Percentiles rank a stretch among this genome's conserved stretches.
Evolutionary conservation across 2,329 filamentous ascomycete genomes (phyloP).

Genomic region (Ophiosphaerella herpotricha): DNA sequence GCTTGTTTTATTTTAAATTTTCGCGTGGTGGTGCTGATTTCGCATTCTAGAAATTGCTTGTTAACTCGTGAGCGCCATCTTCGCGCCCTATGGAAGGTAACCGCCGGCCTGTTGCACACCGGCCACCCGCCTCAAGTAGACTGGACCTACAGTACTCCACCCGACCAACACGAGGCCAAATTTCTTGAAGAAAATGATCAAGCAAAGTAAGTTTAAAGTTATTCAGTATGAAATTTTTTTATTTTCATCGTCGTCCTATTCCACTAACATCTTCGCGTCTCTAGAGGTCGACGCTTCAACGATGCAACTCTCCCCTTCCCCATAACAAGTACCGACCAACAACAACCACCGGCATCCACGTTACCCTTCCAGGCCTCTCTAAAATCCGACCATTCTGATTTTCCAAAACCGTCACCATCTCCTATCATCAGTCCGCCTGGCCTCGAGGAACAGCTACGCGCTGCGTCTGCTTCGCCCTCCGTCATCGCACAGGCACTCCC

Average conservation of each 20-base stretch:
- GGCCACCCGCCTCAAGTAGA: constrained; percentile 62
- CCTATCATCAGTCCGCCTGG: constrained; percentile 23
- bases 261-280: constrained; percentile 32
- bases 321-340: constrained; percentile 26
- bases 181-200: constrained; percentile 64
- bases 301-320: constrained; percentile 57
- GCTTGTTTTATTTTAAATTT: constrained; percentile 43
- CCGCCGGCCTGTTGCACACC: constrained; percentile 59
- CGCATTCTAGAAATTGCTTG: constrained; percentile 11
- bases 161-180: constrained; percentile 56
- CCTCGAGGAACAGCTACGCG: constrained; percentile 42
- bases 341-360: constrained; percentile 30
- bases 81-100: constrained; percentile 82
- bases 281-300: constrained; percentile 62
- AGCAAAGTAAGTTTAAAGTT: constrained; percentile 54
- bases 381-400: constrained; percentile 16
- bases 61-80: constrained; percentile 79
- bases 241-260: constrained; percentile 29
- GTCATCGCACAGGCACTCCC: constrained; percentile 30
- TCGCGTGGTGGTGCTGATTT: constrained; percentile 45
- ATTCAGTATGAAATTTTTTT: not conserved
- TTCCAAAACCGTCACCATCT: constrained; percentile 29
- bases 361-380: constrained; percentile 27
- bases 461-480: constrained; percentile 43
- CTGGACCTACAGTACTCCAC: constrained; percentile 59